Base-by-base conservation (phyloP, 2,329 filamentous ascomycete species). In the Arthrinium phaeospermum region DNA sequence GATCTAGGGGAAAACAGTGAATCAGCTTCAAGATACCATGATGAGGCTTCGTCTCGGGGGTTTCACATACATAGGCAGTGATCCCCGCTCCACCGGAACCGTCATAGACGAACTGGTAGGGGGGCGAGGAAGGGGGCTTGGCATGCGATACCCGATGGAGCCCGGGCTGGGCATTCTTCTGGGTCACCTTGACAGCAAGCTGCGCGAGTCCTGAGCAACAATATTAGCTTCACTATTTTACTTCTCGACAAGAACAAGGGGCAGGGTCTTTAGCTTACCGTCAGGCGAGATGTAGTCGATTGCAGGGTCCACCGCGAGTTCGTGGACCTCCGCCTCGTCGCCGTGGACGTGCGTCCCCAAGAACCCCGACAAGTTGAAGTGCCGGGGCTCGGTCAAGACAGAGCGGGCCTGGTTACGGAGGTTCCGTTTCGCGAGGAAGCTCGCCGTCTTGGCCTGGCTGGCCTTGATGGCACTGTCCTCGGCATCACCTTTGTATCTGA, bases 1-100 rank as follows among this genome's bases (percentile, higher is more conserved):
- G 53, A 87, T 78, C 73, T 87, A 5, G 19, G n/a, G 3, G 13
- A 4, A 12, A 22, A 10, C 12, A 30, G 27, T 6, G 4, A 4
- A 30, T 61, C 4, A 61, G 27, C 27, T 3, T 51, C 37, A 41
- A 41, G 37, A 10, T 30, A 30, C 8, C 37, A 41, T 51, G 27
- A 8, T 12, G 46, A 4, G 46, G 10, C 0, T 49, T 49, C 7
- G 13, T 5, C 4, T 1, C 24, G 1, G 4, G 51, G 4, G 27
- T 24, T 24, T 34, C 27, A 22, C 53, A 22, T 30, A 61, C 53
- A 34, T 61, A 61, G 27, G 27, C 53, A 19, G 53, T 61, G 6
- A 61, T 61, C 5, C 53, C 53, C 4, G 27, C 27, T 19, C 53
- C 53, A 22, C 13, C 53, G 10, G 53, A 61, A 8, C 8, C 6